phyloP scores from a whole-genome alignment of 1,284 basidiomycete genomes.

The Fomitopsis betulina region DNA sequence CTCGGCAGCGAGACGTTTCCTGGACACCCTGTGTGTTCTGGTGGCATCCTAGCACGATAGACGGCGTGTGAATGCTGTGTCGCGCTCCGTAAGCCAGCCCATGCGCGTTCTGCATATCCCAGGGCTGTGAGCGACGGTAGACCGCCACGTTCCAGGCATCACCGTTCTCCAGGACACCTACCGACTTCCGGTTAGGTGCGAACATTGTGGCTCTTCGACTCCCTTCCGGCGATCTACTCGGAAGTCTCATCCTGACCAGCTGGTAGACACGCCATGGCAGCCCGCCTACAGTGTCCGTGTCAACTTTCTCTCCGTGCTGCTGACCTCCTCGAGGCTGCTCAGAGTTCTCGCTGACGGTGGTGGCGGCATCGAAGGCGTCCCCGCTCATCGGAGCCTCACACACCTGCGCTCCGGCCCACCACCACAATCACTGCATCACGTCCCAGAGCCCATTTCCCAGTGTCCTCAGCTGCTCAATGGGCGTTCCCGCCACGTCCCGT shows the following conservation, averaged over 20 bases:
- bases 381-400: neutral
- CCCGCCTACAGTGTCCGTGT: neutral
- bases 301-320: neutral
- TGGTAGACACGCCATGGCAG: neutral
- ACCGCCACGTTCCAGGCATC: neutral
- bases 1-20: too few species aligned
- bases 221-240: neutral
- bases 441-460: neutral
- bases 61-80: neutral
- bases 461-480: neutral
- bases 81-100: neutral
- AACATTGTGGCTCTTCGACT: neutral
- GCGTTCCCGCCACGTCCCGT: neutral
- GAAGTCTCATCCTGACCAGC: neutral
- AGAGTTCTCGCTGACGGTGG: conserved; percentile 1
- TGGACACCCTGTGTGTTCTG: too few species aligned
- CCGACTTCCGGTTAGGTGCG: neutral
- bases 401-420: neutral
- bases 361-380: conserved; percentile 1
- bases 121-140: neutral
- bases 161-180: too few species aligned
- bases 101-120: neutral
- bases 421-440: neutral
- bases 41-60: neutral
- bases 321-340: conserved; percentile 1